These are phyloP conservation scores for Salix brachista DNA, from an alignment of 345 rosid species.

Conservation along the genomic window DNA sequence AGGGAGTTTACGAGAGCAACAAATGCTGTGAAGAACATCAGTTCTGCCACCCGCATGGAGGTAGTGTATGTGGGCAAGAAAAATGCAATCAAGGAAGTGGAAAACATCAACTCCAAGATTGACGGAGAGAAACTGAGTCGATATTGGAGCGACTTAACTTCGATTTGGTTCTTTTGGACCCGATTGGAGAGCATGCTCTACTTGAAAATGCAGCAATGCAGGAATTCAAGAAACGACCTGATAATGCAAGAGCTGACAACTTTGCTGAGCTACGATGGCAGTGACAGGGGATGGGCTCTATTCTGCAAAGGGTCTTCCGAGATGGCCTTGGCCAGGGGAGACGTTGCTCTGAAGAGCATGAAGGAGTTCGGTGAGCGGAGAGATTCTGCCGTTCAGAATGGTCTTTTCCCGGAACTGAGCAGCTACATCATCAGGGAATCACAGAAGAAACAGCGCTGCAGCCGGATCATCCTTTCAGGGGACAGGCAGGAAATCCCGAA, in stretches of 20 bases:
- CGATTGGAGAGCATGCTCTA: conserved; percentile 39
- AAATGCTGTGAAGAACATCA: neutral
- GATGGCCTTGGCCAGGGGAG: conserved; percentile 25
- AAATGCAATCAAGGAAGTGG: conserved; percentile 21
- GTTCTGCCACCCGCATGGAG: conserved; percentile 13
- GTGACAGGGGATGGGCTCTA: conserved; percentile 36
- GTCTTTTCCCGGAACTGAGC: conserved; percentile 8
- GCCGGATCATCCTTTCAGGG: conserved; percentile 32
- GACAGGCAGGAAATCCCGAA: conserved; percentile 22
- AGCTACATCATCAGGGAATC: neutral
- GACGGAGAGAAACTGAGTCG: conserved; percentile 5
- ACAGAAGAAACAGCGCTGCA: conserved; percentile 27
- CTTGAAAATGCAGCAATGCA: conserved; percentile 26
- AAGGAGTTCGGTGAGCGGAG: neutral
- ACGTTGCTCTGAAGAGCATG: conserved; percentile 5
- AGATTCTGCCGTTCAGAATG: neutral
- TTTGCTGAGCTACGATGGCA: conserved; percentile 32
- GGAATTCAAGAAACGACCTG: conserved; percentile 12
- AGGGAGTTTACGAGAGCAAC: conserved; percentile 25
- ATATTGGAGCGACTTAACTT: conserved; percentile 2
- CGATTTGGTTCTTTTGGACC: conserved; percentile 36
- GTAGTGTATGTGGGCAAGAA: conserved; percentile 36
- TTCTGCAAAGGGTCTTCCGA: conserved; percentile 5
- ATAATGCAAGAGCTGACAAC: conserved; percentile 34
- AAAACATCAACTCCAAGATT: neutral